Conservation (phyloP, 176 grass and related monocot species). For the Puya raimondii region DNA sequence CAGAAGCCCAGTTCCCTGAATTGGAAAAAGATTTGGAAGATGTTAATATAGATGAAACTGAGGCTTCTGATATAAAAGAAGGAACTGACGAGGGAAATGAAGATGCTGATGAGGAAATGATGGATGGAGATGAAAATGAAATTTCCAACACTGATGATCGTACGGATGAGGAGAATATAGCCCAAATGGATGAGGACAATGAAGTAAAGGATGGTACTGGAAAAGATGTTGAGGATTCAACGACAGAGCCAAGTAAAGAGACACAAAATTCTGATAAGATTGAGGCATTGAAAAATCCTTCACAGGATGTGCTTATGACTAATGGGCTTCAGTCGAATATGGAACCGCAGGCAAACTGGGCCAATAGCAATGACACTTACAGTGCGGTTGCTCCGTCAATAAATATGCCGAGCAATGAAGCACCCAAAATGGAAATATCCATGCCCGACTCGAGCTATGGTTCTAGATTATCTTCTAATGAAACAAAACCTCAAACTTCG, state of each 20-base stretch:
- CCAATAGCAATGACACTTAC: slow-evolving; percentile 58
- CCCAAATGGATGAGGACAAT: slow-evolving; percentile 30
- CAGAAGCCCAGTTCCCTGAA: slow-evolving; percentile 50
- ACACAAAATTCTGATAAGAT: slow-evolving; percentile 30
- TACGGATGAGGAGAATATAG: slow-evolving; percentile 36
- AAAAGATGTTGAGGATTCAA: slow-evolving; percentile 43
- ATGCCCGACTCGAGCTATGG: slow-evolving; percentile 51
- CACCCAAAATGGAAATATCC: slow-evolving; percentile 53
- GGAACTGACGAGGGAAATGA: slow-evolving; percentile 27
- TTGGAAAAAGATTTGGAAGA: slow-evolving; percentile 48
- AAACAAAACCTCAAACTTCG: slow-evolving; percentile 38
- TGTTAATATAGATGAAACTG: slow-evolving; percentile 37
- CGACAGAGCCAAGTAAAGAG: slow-evolving; percentile 43
- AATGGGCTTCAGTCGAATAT: slow-evolving; percentile 45
- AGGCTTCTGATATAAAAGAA: slow-evolving; percentile 31
- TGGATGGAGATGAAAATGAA: slow-evolving; percentile 33
- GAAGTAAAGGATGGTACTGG: slow-evolving; percentile 23
- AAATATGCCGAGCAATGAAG: slow-evolving; percentile 55
- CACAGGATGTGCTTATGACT: slow-evolving; percentile 24
- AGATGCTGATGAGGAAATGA: slow-evolving; percentile 32
- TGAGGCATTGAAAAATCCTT: slow-evolving; percentile 41
- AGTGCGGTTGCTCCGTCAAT: slow-evolving; percentile 48
- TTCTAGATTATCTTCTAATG: slow-evolving; percentile 50
- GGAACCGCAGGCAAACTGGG: slow-evolving; percentile 51
- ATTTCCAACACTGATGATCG: slow-evolving; percentile 21